phyloP scores from a whole-genome alignment of 768 basidiomycete genomes.

The Lentinula lateritia region DNA sequence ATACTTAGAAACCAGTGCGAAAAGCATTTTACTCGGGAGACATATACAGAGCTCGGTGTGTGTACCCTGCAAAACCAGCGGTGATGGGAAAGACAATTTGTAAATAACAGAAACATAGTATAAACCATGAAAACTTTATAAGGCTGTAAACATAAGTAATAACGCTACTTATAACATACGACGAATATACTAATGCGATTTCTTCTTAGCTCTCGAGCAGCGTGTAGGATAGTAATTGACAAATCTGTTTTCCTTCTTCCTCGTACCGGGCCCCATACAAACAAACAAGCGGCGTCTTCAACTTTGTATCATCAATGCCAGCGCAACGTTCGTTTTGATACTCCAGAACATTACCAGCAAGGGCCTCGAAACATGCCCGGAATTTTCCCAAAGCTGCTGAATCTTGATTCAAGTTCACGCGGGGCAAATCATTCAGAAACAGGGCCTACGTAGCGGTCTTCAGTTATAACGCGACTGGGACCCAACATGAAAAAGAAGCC shows the following conservation, averaged over 20 bases:
- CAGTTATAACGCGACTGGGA: neutral
- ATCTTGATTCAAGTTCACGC: constrained; percentile 39
- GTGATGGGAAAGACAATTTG: too few relatives aligned
- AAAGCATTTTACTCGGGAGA: too few relatives aligned
- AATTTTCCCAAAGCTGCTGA: constrained; percentile 29
- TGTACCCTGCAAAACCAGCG: too few relatives aligned
- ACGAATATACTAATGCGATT: neutral
- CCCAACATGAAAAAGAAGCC: neutral
- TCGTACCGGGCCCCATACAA: neutral
- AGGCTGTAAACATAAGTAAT: neutral
- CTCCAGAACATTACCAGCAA: constrained; percentile 1
- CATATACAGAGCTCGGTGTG: too few relatives aligned
- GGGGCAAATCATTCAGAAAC: constrained; percentile 38
- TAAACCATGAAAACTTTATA: too few relatives aligned
- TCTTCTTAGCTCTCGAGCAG: neutral
- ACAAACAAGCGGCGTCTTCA: neutral
- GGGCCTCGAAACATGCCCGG: constrained; percentile 27
- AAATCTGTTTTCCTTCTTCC: neutral
- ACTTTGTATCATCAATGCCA: neutral
- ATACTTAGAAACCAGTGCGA: too few relatives aligned
- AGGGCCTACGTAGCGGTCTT: constrained; percentile 26
- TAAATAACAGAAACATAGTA: too few relatives aligned
- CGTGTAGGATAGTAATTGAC: neutral
- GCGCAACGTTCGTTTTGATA: neutral
- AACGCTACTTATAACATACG: neutral